Base-by-base conservation (phyloP, 2,329 filamentous ascomycete genomes). In the Rhynchosporium agropyri region DNA sequence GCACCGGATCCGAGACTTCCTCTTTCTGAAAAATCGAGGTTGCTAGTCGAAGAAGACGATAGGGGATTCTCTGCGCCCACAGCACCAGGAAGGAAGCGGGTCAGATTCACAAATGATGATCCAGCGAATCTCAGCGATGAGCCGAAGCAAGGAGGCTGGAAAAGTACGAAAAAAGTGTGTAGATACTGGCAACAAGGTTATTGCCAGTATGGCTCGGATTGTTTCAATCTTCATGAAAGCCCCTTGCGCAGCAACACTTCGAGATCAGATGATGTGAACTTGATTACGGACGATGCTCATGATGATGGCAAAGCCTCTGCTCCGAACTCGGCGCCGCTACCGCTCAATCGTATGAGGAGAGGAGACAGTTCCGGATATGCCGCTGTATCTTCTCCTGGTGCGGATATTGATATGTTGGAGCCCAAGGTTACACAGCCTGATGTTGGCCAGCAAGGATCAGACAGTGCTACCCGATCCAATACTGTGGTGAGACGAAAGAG, bases 21-120 rank as follows among this genome's bases (percentile, higher is more conserved):
- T 10, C 43, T 46, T 5, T 6, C 5, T 10, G 1, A 36, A 10
- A 36, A 36, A 36, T 36, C 33, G 33, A 10, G 9, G 20, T 20
- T 20, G 20, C 20, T 20, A 3, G 33, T 36, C 1, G 33, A 36
- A 36, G 33, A 36, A 36, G 33, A 36, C 33, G 33, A 36, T 6
- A 10, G 6, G 33, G 33, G 5, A 6, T 40, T 28, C 12, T 54
- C 8, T 20, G 20, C 15, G 28, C 33, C 9, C 56, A 31, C 9
- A 4, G n/a, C 43, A 46, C 3, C 43, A 26, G 31, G 31, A 58
- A 40, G 29, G 56, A 68, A 65, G 29, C 61, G 57, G 10, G 67
- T 68, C 28, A 61, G 55, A 42, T 68, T 67, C 45, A 57, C 48
- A 10, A 46, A n/a, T 26, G 36, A 50, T 20, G 61, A 63, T 3